Evolutionary conservation across 2,329 filamentous ascomycete species (phyloP), one percentile per base, ranked within the genome.

Genomic region (Hirsutella thompsonii): DNA sequence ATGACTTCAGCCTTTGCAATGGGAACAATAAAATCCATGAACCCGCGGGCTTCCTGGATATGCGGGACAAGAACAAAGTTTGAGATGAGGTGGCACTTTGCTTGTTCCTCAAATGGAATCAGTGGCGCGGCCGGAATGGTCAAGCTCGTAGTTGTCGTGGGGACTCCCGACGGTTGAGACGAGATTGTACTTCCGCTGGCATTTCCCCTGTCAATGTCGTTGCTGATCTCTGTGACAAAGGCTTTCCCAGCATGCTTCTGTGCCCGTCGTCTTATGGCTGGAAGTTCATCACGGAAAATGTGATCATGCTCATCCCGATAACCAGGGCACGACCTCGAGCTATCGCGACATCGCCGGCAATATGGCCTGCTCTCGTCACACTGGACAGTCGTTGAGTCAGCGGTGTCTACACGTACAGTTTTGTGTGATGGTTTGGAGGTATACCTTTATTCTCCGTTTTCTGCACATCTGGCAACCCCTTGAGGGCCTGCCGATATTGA

Each of bases 361-460:
- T 70, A 73, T 9, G 78, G 78, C 47, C 74, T 78, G 28, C 68
- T 72, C 56, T 81, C 77, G 56, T 81, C 78, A 55, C 78, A 81
- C 77, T 81, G 49, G 8, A 26, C 5, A 20, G 20, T 5, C 8
- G 16, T 18, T 14, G 16, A n/a, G 18, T 9, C 16, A n/a, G 18
- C 9, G 9, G 6, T 26, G 11, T 26, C 23, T 6, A 26, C 23
- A 11, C 6, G 23, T 6, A 26, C n/a, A n/a, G n/a, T n/a, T n/a
- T n/a, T n/a, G n/a, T n/a, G n/a, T n/a, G 8, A 6, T 9, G 14
- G n/a, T 4, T 8, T 5, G 14, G 14, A 34, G 8, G 3, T n/a
- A 16, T n/a, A 81, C 81, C 70, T 84, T 85, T 55, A 85, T 84
- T 50, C 80, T 70, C 48, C 81, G 69, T 34, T 71, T 80, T 56